These are phyloP conservation scores for Vachellia collinsii DNA, from an alignment of 306 rosid genomes.

Conservation along the genomic window DNA sequence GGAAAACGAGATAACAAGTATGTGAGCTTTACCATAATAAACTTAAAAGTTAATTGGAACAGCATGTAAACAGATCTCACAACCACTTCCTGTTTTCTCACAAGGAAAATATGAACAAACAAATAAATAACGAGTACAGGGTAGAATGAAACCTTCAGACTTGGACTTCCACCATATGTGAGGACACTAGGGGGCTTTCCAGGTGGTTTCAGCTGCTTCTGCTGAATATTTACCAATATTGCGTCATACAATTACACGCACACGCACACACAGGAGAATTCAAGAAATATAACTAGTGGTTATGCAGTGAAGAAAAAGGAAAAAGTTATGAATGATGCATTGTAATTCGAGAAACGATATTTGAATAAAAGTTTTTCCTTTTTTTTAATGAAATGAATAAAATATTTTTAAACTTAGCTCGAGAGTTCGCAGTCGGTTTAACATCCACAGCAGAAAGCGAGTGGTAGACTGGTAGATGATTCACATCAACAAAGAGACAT, in stretches of 20 bases:
- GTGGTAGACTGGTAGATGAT: neutral
- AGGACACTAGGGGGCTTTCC: constrained; percentile 62
- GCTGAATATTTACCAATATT: constrained; percentile 42
- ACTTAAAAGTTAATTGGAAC: too few species aligned
- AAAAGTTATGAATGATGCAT: neutral
- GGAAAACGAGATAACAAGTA: neutral
- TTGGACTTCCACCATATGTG: constrained; percentile 51
- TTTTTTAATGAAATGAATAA: too few species aligned
- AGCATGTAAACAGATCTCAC: too few species aligned
- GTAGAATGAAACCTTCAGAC: constrained; percentile 52
- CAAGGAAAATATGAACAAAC: neutral
- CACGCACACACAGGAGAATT: constrained; percentile 3
- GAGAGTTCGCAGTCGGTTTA: constrained; percentile 16
- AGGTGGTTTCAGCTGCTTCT: constrained; percentile 63
- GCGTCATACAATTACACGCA: constrained; percentile 25
- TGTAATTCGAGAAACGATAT: constrained; percentile 18
- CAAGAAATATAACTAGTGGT: constrained; percentile 16
- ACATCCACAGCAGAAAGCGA: constrained; percentile 17
- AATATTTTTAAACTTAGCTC: constrained; percentile 24
- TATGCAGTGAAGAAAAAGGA: constrained; percentile 23
- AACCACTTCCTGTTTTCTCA: neutral
- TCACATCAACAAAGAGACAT: neutral
- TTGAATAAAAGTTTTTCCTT: neutral
- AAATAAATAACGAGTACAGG: constrained; percentile 13
- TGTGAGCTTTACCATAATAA: too few species aligned